Base-by-base conservation (phyloP, 345 rosid genomes). In the Eucalyptus coolabah region DNA sequence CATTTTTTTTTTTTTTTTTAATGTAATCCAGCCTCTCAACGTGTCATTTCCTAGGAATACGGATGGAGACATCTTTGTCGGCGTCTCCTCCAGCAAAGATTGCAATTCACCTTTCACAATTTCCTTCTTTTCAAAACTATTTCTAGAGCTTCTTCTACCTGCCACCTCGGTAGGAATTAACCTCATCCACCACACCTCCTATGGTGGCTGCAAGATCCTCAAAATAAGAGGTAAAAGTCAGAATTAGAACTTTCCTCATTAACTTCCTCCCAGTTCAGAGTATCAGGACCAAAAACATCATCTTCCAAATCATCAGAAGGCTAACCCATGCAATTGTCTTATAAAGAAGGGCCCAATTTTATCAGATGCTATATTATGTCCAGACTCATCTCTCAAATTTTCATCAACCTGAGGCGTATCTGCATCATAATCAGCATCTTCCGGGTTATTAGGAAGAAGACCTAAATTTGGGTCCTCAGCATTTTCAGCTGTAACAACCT, bases 241-340 rank as follows among this genome's bases (percentile, higher is more conserved):
- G 98, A 97, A 93, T 93, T 93, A 86, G 97, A 96, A 93, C 93
- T 95, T 88, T 93, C 96, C 60, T 90, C 91, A 88, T 88, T 91
- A 87, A 90, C 86, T 50, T 92, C 91, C 50, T 94, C 93, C 67
- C 94, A 94, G 87, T 95, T 94, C 63, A 23, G 89, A 90, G 88
- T 80, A 67, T 87, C 91, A 81, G 90, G 94, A 82, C 96, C 92
- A 93, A 59, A 96, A 88, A 96, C 95, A 87, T 95, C 97, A 93
- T 98, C 99, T 90, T 95, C 99, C 9, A 99, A 96, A 93, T 96
- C 99, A 89, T 98, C 99, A 88, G 99, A 96, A 86, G 98, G 95
- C 93, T 94, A 95, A 89, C 93, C 93, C 90, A 91, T 51, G 56
- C 88, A 90, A 40, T 93, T 88, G 24, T 91, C 90, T 88, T 91